Percentiles rank a stretch among this genome's conserved stretches.
These are phyloP conservation scores for Ogataea kodamae DNA, from an alignment of 805 yeast species.

Conservation along the genomic window DNA sequence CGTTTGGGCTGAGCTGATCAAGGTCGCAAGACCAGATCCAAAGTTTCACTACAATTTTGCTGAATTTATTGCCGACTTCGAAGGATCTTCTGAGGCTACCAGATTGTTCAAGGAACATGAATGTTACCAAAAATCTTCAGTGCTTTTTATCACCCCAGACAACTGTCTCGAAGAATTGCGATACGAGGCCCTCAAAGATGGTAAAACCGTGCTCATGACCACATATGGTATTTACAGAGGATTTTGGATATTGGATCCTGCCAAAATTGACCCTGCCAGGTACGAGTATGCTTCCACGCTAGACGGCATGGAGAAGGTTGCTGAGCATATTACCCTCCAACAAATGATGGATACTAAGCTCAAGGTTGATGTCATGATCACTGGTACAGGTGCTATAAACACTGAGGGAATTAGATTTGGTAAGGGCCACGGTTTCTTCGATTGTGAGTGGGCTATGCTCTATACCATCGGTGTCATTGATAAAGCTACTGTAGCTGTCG, in stretches of 20 bases:
- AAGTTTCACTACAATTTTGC: conserved; percentile 30
- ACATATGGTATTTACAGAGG: conserved; percentile 32
- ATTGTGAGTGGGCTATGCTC: conserved; percentile 33
- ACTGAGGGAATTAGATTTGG: conserved; percentile 31
- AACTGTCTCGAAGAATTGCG: conserved; percentile 30
- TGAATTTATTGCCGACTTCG: conserved; percentile 33
- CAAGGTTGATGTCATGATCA: conserved; percentile 27
- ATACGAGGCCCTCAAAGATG: conserved; percentile 23
- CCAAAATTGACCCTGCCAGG: conserved; percentile 17
- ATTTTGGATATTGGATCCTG: conserved; percentile 25
- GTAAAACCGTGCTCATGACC: conserved; percentile 29
- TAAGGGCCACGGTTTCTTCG: conserved; percentile 33
- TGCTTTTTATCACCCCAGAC: conserved; percentile 31
- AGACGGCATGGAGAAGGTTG: conserved; percentile 32
- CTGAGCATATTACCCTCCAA: conserved; percentile 18
- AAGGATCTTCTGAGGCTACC: conserved; percentile 28
- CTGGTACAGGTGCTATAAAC: conserved; percentile 34
- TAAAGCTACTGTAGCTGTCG: conserved; percentile 24
- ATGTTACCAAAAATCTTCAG: conserved; percentile 14
- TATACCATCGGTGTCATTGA: conserved; percentile 25
- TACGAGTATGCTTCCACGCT: conserved; percentile 29
- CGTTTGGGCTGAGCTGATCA: conserved; percentile 28
- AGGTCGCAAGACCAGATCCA: conserved; percentile 33
- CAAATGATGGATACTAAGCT: conserved; percentile 17
- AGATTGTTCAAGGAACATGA: conserved; percentile 15